Evolutionary conservation across 257 asterid genomes (phyloP), one percentile per base, ranked within the genome.

Genomic region (Petunia secreta): DNA sequence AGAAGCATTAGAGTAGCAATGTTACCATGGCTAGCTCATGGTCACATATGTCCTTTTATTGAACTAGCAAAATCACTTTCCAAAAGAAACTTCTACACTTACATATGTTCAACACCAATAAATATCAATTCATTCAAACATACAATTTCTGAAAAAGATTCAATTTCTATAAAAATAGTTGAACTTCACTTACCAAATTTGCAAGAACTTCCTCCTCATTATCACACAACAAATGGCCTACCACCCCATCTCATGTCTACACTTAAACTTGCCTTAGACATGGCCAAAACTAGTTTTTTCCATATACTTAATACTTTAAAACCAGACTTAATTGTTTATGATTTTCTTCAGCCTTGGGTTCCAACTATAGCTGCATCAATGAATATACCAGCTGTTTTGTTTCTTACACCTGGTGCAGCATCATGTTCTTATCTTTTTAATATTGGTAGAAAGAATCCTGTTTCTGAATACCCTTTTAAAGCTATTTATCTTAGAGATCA

Each of bases 1-100:
- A 85, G 53, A 65, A 69, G 5, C 7, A 14, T 59, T 60, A 75
- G 36, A 2, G 40, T 85, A 8, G 75, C 78, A 15, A 75, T 85
- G 87, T 38, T 85, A 39, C 85, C 84, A 50, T 85, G 87, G 87
- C 48, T 85, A 79, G 87, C 87, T 13, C 83, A 85, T 54, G 87
- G 87, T 14, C 85, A 82, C 58, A 82, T 79, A 8, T 43, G 77
- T 41, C 87, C 87, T 0, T 85, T 79, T 57, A 53, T 82, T 4
- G 85, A 82, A 63, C 80, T 82, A 41, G 85, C 85, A 62, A 82
- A 82, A 37, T 63, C 63, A 68, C 58, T 82, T 15, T 16, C 81
- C 1, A 60, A 5, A 40, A 66, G 79, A 79, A 75, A 82, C 50
- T 75, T 85, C 80, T 65, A 81, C 5, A 52, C 79, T 37, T 79